These are phyloP conservation scores for Helenozyma rhizophorensis DNA, from an alignment of 805 yeast genomes.

Conservation along the genomic window DNA sequence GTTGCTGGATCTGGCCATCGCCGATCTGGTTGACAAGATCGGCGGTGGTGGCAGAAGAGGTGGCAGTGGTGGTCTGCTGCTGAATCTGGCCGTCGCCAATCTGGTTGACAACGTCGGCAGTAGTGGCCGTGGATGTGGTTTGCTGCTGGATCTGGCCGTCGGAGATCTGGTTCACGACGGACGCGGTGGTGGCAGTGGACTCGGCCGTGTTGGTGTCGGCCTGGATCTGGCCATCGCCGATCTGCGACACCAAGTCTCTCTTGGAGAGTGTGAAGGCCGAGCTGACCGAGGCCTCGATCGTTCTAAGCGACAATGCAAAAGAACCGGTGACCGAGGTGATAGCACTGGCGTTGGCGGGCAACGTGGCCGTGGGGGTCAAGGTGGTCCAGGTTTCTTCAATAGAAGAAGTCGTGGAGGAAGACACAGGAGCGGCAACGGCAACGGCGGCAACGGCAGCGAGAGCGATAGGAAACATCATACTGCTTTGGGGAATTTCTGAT, in stretches of 20 bases:
- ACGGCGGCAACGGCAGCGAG: constrained; percentile 32
- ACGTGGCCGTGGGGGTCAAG: constrained; percentile 59
- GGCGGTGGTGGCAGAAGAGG: constrained; percentile 5
- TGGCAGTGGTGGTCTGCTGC: constrained; percentile 17
- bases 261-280: constrained; percentile 23
- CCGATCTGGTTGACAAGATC: constrained; percentile 13
- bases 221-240: constrained; percentile 62
- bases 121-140: constrained; percentile 12
- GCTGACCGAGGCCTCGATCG: constrained; percentile 32
- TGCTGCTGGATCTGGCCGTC: constrained; percentile 14
- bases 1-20: constrained; percentile 15
- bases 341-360: constrained; percentile 53
- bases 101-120: constrained; percentile 40
- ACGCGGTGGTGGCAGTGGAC: constrained; percentile 29
- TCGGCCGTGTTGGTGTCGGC: constrained; percentile 28
- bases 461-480: too few species aligned
- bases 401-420: constrained; percentile 24
- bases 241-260: constrained; percentile 46
- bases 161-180: constrained; percentile 19
- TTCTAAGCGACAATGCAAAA: constrained; percentile 21
- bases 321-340: constrained; percentile 40
- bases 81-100: constrained; percentile 14
- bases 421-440: constrained; percentile 28
- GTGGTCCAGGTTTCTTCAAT: constrained; percentile 62
- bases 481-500: not conserved